Conservation (phyloP, 176 grass and related monocot genomes). For the Eragrostis nindensis region DNA sequence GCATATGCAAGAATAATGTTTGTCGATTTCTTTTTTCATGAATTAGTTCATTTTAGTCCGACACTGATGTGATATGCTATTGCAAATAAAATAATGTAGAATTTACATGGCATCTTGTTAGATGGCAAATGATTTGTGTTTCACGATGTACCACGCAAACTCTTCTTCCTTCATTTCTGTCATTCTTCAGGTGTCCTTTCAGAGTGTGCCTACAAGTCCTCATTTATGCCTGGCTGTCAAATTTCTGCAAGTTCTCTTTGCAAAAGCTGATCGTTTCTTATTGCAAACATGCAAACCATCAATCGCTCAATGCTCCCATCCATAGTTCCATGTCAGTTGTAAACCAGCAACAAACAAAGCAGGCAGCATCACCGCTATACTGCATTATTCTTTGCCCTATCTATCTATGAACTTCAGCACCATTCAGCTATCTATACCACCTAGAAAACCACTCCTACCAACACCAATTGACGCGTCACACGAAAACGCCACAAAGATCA, state of each 20-base stretch:
- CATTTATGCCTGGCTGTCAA: too few species aligned
- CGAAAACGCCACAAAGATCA: background rate
- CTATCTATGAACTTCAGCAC: background rate
- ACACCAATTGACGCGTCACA: too few species aligned
- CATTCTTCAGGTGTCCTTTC: too few species aligned
- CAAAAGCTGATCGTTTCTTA: conserved; percentile 17
- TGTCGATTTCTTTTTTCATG: background rate
- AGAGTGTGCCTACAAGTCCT: too few species aligned
- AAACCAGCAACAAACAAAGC: conserved; percentile 15
- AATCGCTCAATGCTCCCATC: background rate
- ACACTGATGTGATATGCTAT: background rate
- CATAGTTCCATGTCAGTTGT: conserved; percentile 7
- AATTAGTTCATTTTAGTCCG: conserved; percentile 14
- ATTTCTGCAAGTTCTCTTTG: background rate
- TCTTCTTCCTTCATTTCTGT: too few species aligned
- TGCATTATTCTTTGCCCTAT: conserved; percentile 30
- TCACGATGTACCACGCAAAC: background rate
- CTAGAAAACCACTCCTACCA: background rate
- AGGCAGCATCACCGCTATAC: background rate
- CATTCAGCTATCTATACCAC: conserved; percentile 12
- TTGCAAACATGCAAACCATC: conserved; percentile 24
- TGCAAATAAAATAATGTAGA: background rate
- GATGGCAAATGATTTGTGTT: background rate
- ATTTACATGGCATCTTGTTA: background rate
- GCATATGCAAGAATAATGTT: too few species aligned